These are phyloP conservation scores for Allantophomopsis cytisporea DNA, from an alignment of 2,329 filamentous ascomycete genomes.

Conservation along the genomic window DNA sequence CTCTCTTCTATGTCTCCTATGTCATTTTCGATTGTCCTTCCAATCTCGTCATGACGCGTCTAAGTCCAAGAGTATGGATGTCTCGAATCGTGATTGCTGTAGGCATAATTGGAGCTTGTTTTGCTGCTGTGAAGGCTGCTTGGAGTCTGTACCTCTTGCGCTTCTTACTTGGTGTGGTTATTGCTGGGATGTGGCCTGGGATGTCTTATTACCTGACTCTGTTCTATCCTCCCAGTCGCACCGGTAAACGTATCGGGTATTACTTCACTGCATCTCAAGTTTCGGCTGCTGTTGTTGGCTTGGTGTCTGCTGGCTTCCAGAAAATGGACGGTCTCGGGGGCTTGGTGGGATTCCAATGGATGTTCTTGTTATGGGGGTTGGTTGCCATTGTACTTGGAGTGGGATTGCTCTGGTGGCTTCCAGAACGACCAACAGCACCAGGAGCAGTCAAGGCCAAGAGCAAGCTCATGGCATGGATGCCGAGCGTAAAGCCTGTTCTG, in stretches of 20 bases:
- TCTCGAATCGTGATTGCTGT: constrained; percentile 80
- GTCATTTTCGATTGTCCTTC: constrained; percentile 82
- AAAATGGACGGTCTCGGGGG: constrained; percentile 71
- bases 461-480: constrained; percentile 50
- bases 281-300: constrained; percentile 75
- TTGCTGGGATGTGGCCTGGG: constrained; percentile 89
- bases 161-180: constrained; percentile 73
- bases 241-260: constrained; percentile 75
- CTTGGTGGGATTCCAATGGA: constrained; percentile 77
- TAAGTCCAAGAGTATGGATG: constrained; percentile 86
- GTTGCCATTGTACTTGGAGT: constrained; percentile 61
- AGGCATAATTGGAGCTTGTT: constrained; percentile 70
- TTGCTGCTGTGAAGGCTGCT: constrained; percentile 66
- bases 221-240: constrained; percentile 80
- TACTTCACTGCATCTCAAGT: constrained; percentile 86
- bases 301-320: constrained; percentile 85
- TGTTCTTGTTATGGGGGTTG: constrained; percentile 82
- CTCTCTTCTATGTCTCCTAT: constrained; percentile 86
- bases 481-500: constrained; percentile 55
- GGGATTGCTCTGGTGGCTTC: constrained; percentile 75
- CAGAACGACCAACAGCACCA: constrained; percentile 65
- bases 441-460: constrained; percentile 34
- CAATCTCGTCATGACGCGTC: constrained; percentile 74
- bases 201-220: constrained; percentile 89
- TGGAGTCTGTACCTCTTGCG: constrained; percentile 65